Evolutionary conservation across 2,329 filamentous ascomycete genomes (phyloP), one percentile per base, ranked within the genome.

Genomic region (Colletotrichum sansevieriae): DNA sequence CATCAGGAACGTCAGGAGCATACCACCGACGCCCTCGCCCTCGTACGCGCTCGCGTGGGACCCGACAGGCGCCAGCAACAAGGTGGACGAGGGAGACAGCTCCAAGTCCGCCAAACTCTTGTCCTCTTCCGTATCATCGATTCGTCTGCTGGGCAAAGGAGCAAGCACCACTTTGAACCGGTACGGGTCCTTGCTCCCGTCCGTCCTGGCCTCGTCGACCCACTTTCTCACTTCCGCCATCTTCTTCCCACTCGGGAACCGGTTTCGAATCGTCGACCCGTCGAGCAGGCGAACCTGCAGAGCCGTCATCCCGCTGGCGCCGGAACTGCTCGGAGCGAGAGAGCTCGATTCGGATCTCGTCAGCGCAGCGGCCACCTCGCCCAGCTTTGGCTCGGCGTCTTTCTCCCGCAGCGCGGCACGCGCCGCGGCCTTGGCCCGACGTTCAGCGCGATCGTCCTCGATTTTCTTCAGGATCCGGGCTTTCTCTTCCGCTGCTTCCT

Each of bases 251-350:
- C 88, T 82, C 10, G 65, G 44, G 77, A 98, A 97, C 18, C 87
- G 89, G 3, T 85, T 87, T 46, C 94, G 89, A 18, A 98, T 87
- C 2, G 90, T 94, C 11, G 90, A 91, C 10, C 95, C 95, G 75
- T 98, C 94, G 65, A 97, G 92, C 0, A 97, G 83, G 8, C 95
- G 88, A 18, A 97, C 88, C 74, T 96, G 93, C 1, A 98, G 82
- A 18, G 91, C 87, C 1, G 80, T 77, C 73, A 75, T 75, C 7
- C 77, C 76, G 1, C 71, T 39, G 39, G 68, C 75, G 9, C 37
- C 43, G 12, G 65, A 65, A 18, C 72, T 76, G 5, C 74, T 74
- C 8, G 75, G 76, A 0, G 76, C 74, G 13, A 76, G 55, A 72
- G 73, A 78, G 46, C 75, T 79, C 61, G 77, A 75, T 2, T 79